These are phyloP conservation scores for Xerocomellus amylosporus DNA, from an alignment of 768 basidiomycete genomes.

Conservation along the genomic window DNA sequence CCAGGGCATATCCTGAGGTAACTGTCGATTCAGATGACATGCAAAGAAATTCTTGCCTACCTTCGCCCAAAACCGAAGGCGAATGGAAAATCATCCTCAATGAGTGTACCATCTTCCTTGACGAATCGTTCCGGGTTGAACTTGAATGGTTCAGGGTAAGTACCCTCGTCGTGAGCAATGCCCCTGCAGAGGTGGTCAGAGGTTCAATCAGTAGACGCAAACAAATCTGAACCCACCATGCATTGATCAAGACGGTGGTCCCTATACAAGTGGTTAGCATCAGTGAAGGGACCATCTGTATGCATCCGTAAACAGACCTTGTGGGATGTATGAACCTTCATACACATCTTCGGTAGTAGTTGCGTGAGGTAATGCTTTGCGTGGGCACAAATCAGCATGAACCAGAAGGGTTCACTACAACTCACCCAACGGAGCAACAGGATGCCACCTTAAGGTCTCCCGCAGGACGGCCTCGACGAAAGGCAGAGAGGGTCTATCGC, in stretches of 20 bases:
- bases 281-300: background rate
- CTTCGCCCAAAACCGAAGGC: slow-evolving; percentile 29
- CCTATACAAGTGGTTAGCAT: slow-evolving; percentile 9
- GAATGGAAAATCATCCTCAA: slow-evolving; percentile 2
- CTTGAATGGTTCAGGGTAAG: slow-evolving; percentile 38
- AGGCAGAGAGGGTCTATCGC: slow-evolving; percentile 24
- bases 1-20: slow-evolving; percentile 24
- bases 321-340: slow-evolving; percentile 23
- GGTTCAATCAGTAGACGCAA: background rate
- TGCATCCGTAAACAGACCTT: slow-evolving; percentile 14
- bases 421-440: slow-evolving; percentile 21
- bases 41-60: slow-evolving; percentile 2
- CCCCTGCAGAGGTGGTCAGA: slow-evolving; percentile 29
- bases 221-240: slow-evolving; percentile 15
- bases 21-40: background rate
- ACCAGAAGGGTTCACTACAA: background rate
- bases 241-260: slow-evolving; percentile 20
- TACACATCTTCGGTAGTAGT: slow-evolving; percentile 23
- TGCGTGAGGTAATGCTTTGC: slow-evolving; percentile 16
- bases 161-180: slow-evolving; percentile 36
- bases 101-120: slow-evolving; percentile 15
- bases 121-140: slow-evolving; percentile 43
- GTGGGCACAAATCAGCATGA: background rate
- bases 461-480: slow-evolving; percentile 24
- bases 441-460: slow-evolving; percentile 26